Percentiles rank a stretch among this genome's conserved stretches.
These are phyloP conservation scores for Singerocomus inundabilis DNA, from an alignment of 1,284 basidiomycete species.

Conservation along the genomic window DNA sequence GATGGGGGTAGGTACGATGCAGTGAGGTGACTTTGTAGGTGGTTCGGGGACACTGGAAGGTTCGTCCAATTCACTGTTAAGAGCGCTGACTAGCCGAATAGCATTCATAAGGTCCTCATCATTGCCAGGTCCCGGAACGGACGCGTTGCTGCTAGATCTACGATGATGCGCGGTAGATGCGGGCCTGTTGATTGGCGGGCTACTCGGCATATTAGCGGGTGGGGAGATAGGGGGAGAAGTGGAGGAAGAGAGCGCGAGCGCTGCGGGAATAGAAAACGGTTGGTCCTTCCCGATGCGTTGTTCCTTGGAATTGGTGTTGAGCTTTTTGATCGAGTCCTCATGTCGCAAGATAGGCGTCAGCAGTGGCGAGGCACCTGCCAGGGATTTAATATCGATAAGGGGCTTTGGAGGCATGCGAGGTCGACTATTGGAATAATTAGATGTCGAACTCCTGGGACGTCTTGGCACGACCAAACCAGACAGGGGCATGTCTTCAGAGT, in stretches of 20 bases:
- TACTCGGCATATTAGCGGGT: conserved; percentile 7
- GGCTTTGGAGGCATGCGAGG: conserved; percentile 42
- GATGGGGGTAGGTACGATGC: conserved; percentile 63
- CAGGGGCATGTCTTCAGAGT: conserved; percentile 45
- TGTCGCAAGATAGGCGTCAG: conserved; percentile 29
- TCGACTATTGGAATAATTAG: conserved; percentile 31
- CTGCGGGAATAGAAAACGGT: conserved; percentile 32
- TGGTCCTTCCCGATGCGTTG: conserved; percentile 27
- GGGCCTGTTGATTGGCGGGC: background rate
- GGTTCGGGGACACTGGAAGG: background rate
- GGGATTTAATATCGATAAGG: conserved; percentile 47
- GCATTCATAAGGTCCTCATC: conserved; percentile 35
- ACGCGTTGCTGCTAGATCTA: conserved; percentile 17
- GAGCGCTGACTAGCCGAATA: conserved; percentile 30
- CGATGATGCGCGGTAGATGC: conserved; percentile 12
- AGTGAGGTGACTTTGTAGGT: conserved; percentile 17
- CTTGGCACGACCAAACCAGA: conserved; percentile 39
- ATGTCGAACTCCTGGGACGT: conserved; percentile 46
- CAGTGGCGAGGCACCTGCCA: conserved; percentile 32
- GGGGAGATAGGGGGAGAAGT: conserved; percentile 22
- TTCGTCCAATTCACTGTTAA: conserved; percentile 25
- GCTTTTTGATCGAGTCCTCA: conserved; percentile 27
- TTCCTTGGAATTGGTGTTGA: conserved; percentile 18
- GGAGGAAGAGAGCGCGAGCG: conserved; percentile 24
- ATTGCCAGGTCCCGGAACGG: conserved; percentile 13